phyloP scores from a whole-genome alignment of 1,139 yeast species.

The Saccharomyces hybrid region DNA sequence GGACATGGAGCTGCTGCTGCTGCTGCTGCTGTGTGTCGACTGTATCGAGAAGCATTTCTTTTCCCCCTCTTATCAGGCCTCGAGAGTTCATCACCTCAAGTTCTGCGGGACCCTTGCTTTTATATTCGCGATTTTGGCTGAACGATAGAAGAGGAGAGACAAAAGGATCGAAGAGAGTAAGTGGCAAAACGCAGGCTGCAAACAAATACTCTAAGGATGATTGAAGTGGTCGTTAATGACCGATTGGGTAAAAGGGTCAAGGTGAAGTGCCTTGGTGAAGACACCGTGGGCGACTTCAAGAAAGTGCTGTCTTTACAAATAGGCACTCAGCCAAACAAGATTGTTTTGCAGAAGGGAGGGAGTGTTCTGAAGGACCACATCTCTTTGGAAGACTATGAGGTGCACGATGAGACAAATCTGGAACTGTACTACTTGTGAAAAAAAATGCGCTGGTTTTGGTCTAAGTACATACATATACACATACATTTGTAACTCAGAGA shows the following conservation, averaged over 20 bases:
- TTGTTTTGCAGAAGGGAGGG: constrained; percentile 69
- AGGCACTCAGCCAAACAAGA: constrained; percentile 47
- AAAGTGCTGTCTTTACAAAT: constrained; percentile 74
- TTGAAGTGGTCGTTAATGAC: constrained; percentile 45
- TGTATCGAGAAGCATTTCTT: not conserved
- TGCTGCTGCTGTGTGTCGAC: not conserved
- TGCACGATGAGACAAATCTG: constrained; percentile 80
- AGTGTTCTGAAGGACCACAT: constrained; percentile 83
- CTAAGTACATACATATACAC: not conserved
- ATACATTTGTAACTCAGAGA: not conserved
- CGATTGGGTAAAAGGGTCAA: constrained; percentile 75
- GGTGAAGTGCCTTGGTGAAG: constrained; percentile 80
- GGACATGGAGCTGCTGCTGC: constrained; percentile 24
- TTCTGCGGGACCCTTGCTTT: not conserved
- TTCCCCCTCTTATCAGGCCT: not conserved
- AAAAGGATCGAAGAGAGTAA: not conserved
- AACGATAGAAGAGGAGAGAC: not conserved
- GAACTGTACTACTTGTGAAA: constrained; percentile 65
- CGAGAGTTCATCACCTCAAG: not conserved
- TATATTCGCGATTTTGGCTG: not conserved
- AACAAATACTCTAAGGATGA: constrained; percentile 30
- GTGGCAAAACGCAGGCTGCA: not conserved
- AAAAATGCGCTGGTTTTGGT: not conserved
- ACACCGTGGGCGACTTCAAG: constrained; percentile 88
- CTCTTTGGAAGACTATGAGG: constrained; percentile 83